Base-by-base conservation (phyloP, 352 stramenopile genomes). In the Paralagenidium karlingii region DNA sequence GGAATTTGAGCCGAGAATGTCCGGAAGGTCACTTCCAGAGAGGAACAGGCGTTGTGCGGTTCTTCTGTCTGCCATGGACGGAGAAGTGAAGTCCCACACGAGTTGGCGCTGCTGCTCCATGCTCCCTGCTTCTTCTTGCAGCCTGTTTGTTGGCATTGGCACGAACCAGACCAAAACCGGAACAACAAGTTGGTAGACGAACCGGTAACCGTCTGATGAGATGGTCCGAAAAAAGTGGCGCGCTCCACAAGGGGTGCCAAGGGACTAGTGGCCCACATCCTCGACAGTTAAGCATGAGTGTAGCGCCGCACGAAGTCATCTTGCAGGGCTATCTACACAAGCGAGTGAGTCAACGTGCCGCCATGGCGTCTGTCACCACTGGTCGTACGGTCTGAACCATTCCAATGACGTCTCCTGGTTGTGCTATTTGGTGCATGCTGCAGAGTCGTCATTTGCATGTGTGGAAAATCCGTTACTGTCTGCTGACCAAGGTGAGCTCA, bases 261-360 rank as follows among this genome's bases (percentile, higher is more conserved):
- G n/a, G n/a, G n/a, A n/a, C n/a, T n/a, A n/a, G n/a, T n/a, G n/a
- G n/a, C n/a, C n/a, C n/a, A n/a, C n/a, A n/a, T n/a, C n/a, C n/a
- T n/a, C n/a, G n/a, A n/a, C n/a, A n/a, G n/a, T n/a, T n/a, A n/a
- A n/a, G n/a, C n/a, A n/a, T n/a, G n/a, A n/a, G n/a, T n/a, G n/a
- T n/a, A n/a, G n/a, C 61, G 26, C 64, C 68, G 26, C 47, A 68
- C 11, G 62, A 78, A 34, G 49, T 69, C 15, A 41, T 86, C 19
- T 53, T 85, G 28, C 71, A 91, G 43, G 75, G 78, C 28, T 91
- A 91, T 58, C 66, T 91, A 20, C 78, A 91, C 58, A 91, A 91
- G 24, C 68, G 76, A 55, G 78, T 78, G 33, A 3, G 36, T 21
- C 36, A 2, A 25, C 4, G 19, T 8, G 16, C 24, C 8, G 21